phyloP scores from a whole-genome alignment of 1,139 yeast genomes.

The Meyerozyma elateridarum region DNA sequence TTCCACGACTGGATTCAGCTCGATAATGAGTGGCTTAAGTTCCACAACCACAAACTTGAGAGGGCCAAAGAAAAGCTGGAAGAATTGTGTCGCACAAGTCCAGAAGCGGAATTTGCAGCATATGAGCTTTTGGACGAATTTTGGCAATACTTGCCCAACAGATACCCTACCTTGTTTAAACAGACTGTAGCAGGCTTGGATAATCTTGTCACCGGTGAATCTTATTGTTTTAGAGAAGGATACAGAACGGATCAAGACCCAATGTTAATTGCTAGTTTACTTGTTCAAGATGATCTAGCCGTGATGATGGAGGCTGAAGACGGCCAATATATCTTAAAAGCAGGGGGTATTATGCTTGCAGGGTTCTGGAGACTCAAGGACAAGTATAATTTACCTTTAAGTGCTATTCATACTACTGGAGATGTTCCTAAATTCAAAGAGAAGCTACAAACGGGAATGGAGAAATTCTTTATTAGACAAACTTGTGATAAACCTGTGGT shows the following conservation, averaged over 20 bases:
- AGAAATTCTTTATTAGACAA: constrained; percentile 53
- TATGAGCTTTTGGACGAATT: constrained; percentile 53
- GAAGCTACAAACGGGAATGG: constrained; percentile 59
- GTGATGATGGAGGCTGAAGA: constrained; percentile 55
- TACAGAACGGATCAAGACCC: constrained; percentile 41
- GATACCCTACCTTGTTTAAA: constrained; percentile 55
- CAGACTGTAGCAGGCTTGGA: constrained; percentile 43
- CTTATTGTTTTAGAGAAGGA: constrained; percentile 10
- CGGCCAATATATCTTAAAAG: constrained; percentile 52
- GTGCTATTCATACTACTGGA: constrained; percentile 56
- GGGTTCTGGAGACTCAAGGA: constrained; percentile 64
- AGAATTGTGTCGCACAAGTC: constrained; percentile 48
- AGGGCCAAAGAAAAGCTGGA: constrained; percentile 43
- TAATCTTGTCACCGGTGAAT: constrained; percentile 52
- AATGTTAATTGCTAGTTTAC: constrained; percentile 49
- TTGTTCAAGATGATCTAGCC: constrained; percentile 67
- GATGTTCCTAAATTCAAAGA: constrained; percentile 62
- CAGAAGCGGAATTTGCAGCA: constrained; percentile 52
- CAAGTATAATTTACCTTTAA: constrained; percentile 49
- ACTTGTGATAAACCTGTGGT: constrained; percentile 54
- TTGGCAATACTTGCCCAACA: constrained; percentile 45
- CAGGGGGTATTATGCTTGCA: constrained; percentile 59
- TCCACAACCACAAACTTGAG: constrained; percentile 46
- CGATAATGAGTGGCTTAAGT: constrained; percentile 59
- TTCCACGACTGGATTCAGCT: constrained; percentile 60